Percentiles rank a stretch among this genome's conserved stretches.
Evolutionary conservation across 306 rosid genomes (phyloP).

Genomic region (Citrullus amarus): DNA sequence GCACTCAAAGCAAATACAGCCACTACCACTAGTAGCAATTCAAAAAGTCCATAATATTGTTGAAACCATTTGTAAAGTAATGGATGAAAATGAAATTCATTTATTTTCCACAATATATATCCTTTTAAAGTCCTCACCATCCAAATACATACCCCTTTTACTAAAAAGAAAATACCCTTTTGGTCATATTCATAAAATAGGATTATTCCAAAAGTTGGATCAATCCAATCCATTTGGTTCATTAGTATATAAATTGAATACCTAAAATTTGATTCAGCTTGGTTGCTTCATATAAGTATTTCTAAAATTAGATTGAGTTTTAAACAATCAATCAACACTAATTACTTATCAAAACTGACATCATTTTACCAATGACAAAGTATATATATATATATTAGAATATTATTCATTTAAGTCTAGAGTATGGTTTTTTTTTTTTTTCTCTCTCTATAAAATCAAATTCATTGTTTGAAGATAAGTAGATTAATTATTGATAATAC

Average conservation of each 20-base stretch:
- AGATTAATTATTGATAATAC: no score
- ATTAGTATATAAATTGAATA: no score
- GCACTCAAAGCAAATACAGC: background rate
- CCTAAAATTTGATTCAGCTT: no score
- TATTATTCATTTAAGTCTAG: no score
- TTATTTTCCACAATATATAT: background rate
- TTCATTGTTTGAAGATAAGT: no score
- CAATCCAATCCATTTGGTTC: background rate
- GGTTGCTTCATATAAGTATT: no score
- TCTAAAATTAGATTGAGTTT: no score
- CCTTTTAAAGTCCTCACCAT: background rate
- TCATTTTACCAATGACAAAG: no score
- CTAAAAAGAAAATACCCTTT: background rate
- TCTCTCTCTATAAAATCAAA: no score
- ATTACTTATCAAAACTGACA: no score
- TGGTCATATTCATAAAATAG: background rate
- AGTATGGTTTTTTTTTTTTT: background rate
- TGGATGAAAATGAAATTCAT: background rate
- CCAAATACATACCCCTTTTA: background rate
- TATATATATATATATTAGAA: no score
- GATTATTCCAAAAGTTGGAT: background rate
- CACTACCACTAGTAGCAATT: background rate
- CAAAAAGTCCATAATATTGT: background rate
- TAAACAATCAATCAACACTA: no score
- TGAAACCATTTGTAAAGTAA: background rate